phyloP scores from a whole-genome alignment of 2,329 filamentous ascomycete genomes.

The Alternaria consortialis region DNA sequence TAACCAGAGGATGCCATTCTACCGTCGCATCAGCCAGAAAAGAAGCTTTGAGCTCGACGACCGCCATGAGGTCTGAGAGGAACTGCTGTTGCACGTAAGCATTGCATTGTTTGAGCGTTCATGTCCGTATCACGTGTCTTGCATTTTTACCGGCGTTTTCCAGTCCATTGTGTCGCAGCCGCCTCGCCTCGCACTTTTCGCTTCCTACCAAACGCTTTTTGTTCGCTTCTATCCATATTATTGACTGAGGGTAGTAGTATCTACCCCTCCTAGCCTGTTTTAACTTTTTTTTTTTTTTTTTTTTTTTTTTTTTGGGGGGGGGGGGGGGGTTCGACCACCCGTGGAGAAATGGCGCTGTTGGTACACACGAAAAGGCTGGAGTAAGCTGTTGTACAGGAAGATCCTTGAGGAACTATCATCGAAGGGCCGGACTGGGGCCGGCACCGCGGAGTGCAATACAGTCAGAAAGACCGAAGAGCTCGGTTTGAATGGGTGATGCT shows the following conservation, averaged over 20 bases:
- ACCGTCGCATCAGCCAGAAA: conserved; percentile 49
- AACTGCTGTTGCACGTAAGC: background rate
- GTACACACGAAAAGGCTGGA: conserved; percentile 8
- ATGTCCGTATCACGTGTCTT: conserved; percentile 25
- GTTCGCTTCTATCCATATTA: conserved; percentile 21
- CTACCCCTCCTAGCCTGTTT: conserved; percentile 19
- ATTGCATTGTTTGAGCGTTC: conserved; percentile 33
- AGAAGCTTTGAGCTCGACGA: conserved; percentile 45
- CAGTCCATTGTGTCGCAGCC: conserved; percentile 17
- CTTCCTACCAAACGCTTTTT: background rate
- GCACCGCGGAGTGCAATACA: background rate
- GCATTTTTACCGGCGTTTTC: conserved; percentile 38
- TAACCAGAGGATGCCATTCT: conserved; percentile 44
- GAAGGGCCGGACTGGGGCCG: conserved; percentile 7
- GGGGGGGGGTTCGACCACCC: no score
- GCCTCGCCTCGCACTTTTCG: conserved; percentile 25
- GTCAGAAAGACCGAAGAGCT: background rate
- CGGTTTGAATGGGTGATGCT: background rate
- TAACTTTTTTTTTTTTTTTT: conserved; percentile 17
- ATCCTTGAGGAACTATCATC: background rate
- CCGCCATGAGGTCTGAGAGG: conserved; percentile 45
- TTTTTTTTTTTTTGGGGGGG: no score
- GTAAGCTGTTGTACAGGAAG: background rate
- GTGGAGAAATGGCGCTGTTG: conserved; percentile 8
- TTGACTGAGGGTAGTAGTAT: conserved; percentile 6